Evolutionary conservation across 805 yeast genomes (phyloP), one percentile per base, ranked within the genome.

Genomic region (Ogataea pini): DNA sequence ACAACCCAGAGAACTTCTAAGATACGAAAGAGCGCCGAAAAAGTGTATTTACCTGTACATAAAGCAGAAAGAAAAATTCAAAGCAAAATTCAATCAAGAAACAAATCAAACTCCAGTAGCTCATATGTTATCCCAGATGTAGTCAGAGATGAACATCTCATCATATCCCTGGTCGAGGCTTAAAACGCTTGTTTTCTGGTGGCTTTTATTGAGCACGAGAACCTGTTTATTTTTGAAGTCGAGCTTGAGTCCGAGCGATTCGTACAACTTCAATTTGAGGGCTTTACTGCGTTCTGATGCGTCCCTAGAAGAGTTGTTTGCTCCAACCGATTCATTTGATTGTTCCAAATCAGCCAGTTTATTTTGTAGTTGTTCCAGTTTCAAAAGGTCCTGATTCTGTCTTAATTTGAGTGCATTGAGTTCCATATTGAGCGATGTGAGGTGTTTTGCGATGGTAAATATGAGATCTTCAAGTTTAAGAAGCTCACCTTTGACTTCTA

Each of bases 81-180:
- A 28, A 28, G 31, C 31, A 28, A 10, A 28, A 12, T 12, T 10
- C n/a, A 37, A 24, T 12, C 13, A n/a, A 34, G n/a, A n/a, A n/a
- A n/a, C n/a, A n/a, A n/a, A n/a, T n/a, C n/a, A n/a, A n/a, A n/a
- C n/a, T n/a, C n/a, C n/a, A n/a, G n/a, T n/a, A n/a, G n/a, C n/a
- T n/a, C n/a, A 74, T 53, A 80, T 55, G 46, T 78, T 75, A 51
- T 86, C 94, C 96, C 96, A 88, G 27, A 88, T 78, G 61, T 79
- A 85, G 59, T 88, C 87, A 12, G 89, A 77, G 25, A 86, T 77
- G 63, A 86, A 87, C 58, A 76, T 84, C 49, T 82, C 83, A 57
- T 86, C 80, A 52, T 82, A 79, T 49, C 79, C 76, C 38, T 60
- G 65, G 20, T 73, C 76, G 27, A 82, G 74, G 22, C 79, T 75